phyloP scores from a whole-genome alignment of 2,329 filamentous ascomycete genomes.

The Alternaria arborescens region DNA sequence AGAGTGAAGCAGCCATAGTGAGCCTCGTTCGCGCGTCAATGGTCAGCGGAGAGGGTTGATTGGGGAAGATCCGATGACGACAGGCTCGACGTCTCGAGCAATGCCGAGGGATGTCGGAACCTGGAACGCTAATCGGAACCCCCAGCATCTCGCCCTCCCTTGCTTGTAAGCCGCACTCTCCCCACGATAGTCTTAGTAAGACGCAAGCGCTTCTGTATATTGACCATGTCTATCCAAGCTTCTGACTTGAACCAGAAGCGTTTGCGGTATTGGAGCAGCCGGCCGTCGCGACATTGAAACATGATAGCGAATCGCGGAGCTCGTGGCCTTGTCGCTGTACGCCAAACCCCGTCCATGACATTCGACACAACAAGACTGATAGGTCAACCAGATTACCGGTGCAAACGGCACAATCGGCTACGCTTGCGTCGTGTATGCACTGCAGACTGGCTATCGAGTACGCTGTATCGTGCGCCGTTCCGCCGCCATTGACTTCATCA shows the following conservation, averaged over 20 bases:
- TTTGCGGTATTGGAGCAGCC: background rate
- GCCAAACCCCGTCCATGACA: background rate
- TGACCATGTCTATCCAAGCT: background rate
- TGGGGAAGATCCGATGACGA: conserved; percentile 13
- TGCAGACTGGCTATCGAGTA: conserved; percentile 41
- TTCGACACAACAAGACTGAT: conserved; percentile 1
- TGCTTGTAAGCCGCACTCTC: conserved; percentile 8
- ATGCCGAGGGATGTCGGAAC: conserved; percentile 10
- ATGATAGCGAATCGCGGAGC: conserved; percentile 20
- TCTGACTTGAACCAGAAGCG: background rate
- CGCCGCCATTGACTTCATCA: conserved; percentile 36
- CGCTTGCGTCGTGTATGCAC: conserved; percentile 37
- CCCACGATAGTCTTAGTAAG: conserved; percentile 12
- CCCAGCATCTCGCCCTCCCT: conserved; percentile 3
- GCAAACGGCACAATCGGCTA: conserved; percentile 49
- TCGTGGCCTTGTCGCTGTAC: conserved; percentile 39
- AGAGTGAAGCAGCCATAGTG: background rate
- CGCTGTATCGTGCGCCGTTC: conserved; percentile 45
- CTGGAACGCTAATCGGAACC: conserved; percentile 12
- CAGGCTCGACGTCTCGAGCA: background rate
- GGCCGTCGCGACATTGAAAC: background rate
- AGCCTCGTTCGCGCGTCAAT: conserved; percentile 3
- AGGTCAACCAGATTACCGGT: conserved; percentile 41
- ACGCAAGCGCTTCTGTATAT: background rate
- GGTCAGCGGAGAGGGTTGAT: background rate